A percentile compares a stretch with the other conserved stretches of the same genome.
Evolutionary conservation across 2,329 filamentous ascomycete genomes (phyloP).

Genomic region (Xylaria sp.): DNA sequence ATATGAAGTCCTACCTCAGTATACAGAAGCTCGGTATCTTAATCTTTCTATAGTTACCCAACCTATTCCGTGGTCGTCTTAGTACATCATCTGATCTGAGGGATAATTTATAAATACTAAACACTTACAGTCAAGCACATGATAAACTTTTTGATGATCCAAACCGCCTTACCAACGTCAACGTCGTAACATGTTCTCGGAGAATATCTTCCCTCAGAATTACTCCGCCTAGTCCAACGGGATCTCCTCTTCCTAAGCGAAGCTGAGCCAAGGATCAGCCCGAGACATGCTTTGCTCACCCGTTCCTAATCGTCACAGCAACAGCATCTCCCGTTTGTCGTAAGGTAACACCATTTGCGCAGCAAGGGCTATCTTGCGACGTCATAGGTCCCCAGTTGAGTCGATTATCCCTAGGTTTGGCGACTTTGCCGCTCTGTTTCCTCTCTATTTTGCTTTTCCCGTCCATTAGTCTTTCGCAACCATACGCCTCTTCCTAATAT

Average conservation of each 20-base stretch:
- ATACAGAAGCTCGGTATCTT: background rate
- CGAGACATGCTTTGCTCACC: conserved; percentile 26
- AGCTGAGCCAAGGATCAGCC: conserved; percentile 19
- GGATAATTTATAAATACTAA: background rate
- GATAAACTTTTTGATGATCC: background rate
- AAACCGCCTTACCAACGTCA: background rate
- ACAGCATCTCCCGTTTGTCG: conserved; percentile 31
- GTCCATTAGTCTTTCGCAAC: background rate
- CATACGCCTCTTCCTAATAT: background rate
- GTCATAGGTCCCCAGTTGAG: conserved; percentile 14
- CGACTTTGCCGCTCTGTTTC: background rate
- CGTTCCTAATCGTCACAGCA: background rate
- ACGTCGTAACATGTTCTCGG: conserved; percentile 2
- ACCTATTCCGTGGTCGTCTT: background rate
- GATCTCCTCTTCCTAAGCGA: conserved; percentile 4
- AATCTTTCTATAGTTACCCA: background rate
- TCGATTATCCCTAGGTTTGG: background rate
- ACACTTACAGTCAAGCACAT: background rate
- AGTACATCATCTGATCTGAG: background rate
- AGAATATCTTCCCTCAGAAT: conserved; percentile 8
- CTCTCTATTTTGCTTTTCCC: conserved; percentile 14
- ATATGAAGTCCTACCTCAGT: background rate
- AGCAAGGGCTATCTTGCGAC: conserved; percentile 5
- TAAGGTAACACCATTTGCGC: background rate
- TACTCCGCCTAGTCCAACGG: background rate